phyloP scores from a whole-genome alignment of 495 filamentous ascomycete species.

The Acidiella bohemica region DNA sequence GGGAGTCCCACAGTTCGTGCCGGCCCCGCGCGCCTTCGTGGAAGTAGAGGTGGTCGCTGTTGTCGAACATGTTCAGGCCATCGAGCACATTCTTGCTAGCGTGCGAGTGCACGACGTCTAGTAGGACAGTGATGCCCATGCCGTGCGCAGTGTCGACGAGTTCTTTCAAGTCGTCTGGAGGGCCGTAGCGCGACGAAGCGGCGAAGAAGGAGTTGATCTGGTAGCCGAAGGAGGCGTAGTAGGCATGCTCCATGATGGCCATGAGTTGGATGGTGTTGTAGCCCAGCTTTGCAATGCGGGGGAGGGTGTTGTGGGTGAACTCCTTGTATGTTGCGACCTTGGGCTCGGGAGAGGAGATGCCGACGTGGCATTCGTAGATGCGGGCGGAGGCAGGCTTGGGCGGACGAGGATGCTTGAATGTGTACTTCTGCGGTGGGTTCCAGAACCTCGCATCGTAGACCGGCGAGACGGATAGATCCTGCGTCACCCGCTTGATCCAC shows the following conservation, averaged over 20 bases:
- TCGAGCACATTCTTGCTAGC: conserved; percentile 94
- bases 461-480: conserved; percentile 77
- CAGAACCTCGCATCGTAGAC: conserved; percentile 92
- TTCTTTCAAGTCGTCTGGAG: conserved; percentile 91
- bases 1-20: conserved; percentile 90
- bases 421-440: conserved; percentile 75
- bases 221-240: conserved; percentile 98
- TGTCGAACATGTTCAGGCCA: conserved; percentile 89
- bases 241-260: conserved; percentile 98
- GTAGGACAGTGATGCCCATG: conserved; percentile 77
- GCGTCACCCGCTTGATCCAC: conserved; percentile 95
- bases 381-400: conserved; percentile 73
- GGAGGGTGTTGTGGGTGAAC: conserved; percentile 83
- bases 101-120: conserved; percentile 96
- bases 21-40: conserved; percentile 69
- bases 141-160: conserved; percentile 89
- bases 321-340: conserved; percentile 89
- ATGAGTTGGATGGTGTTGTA: conserved; percentile 98
- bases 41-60: conserved; percentile 89
- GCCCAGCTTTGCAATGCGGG: conserved; percentile 76
- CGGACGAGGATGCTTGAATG: conserved; percentile 69
- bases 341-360: conserved; percentile 85
- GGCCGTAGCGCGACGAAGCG: conserved; percentile 87
- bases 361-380: conserved; percentile 96
- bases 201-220: conserved; percentile 98